Evolutionary conservation across 176 grass and related monocot species (phyloP), one percentile per base, ranked within the genome.

Genomic region (Ensete ventricosum): DNA sequence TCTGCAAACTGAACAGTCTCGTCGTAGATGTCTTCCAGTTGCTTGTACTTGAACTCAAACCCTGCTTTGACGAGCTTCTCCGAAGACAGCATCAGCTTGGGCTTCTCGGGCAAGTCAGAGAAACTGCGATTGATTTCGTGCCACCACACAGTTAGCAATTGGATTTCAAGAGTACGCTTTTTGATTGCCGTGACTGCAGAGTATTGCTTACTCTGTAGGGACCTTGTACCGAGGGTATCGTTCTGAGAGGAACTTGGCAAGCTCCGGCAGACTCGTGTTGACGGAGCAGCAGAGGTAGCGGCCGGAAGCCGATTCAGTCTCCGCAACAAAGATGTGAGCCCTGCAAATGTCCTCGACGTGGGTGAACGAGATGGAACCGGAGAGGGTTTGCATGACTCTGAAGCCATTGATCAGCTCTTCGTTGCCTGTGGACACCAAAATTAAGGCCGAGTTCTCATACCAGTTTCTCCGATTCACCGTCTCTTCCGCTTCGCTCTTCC

Each of bases 191-290:
- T 3, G 3, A 4, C 29, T 29, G 29, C 29, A 29, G 27, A 6
- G 48, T 1, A 34, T 11, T 63, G 50, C 77, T 67, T 88, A 88
- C 81, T 54, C 55, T 7, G 50, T 84, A 11, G 76, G 66, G 17
- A 96, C 89, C 24, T 55, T 71, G 76, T 96, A 89, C 48, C 80
- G 82, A 48, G 87, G 89, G 81, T 89, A 89, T 63, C 79, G 90
- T 13, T 52, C 19, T 0, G 51, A 21, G 34, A 92, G 75, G 72
- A 92, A 91, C 1, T 71, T 50, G 8, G 84, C 78, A 2, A 96
- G 78, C 65, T 85, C 75, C 1, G 65, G 1, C 73, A 76, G 5
- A 26, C 62, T 87, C 1, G 89, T 80, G 81, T 87, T 89, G 50
- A 87, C 25, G 16, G 77, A 14, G 64, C 92, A 87, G 64, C 89